Evolutionary conservation across 164 flowering plant species (phyloP).

Genomic region (Cinnamomum chago): DNA sequence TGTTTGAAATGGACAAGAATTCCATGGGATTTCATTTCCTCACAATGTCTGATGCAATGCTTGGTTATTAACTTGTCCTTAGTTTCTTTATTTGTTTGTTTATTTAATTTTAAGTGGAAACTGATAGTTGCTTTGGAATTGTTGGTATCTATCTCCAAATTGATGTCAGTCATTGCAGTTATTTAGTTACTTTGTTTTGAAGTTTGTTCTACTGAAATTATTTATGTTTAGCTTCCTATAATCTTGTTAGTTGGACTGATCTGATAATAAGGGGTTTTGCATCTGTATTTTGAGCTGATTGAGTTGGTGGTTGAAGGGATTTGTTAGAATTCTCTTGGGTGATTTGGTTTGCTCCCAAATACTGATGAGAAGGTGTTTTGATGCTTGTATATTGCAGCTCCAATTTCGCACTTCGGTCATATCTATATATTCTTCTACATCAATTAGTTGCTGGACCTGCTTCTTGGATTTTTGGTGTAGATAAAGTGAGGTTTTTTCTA

Average conservation of each 20-base stretch:
- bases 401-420: slow-evolving; percentile 84
- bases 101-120: too few relatives aligned
- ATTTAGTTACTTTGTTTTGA: too few relatives aligned
- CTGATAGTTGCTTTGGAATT: too few relatives aligned
- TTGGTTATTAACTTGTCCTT: not conserved
- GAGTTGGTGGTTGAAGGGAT: not conserved
- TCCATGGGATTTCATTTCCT: too few relatives aligned
- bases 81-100: not conserved
- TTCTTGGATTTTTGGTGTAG: slow-evolving; percentile 68
- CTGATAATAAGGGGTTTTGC: not conserved
- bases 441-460: slow-evolving; percentile 79
- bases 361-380: not conserved
- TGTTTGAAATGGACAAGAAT: too few relatives aligned
- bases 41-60: not conserved
- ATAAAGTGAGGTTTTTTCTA: slow-evolving; percentile 57
- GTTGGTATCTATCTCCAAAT: not conserved
- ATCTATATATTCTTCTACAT: slow-evolving; percentile 77
- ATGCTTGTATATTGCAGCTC: slow-evolving; percentile 51
- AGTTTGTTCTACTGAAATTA: not conserved
- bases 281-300: not conserved
- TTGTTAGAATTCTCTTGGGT: not conserved
- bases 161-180: not conserved
- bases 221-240: too few relatives aligned
- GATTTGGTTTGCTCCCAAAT: not conserved
- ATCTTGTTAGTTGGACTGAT: not conserved